Conservation (phyloP, 768 basidiomycete genomes). For the Lentinula sp. region DNA sequence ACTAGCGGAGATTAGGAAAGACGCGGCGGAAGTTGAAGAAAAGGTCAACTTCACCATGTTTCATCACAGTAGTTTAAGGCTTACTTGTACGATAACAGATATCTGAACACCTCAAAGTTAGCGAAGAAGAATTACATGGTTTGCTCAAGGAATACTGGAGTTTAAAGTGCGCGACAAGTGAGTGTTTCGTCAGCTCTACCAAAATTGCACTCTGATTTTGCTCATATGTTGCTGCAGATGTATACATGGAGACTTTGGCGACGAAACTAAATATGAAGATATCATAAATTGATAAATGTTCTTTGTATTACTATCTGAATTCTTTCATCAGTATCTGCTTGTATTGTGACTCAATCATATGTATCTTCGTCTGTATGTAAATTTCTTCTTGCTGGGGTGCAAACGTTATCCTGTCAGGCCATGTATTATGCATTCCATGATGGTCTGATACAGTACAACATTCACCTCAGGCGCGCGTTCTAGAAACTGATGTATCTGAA, state of each 20-base stretch:
- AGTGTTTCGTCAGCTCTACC: constrained; percentile 5
- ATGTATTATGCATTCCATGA: background rate
- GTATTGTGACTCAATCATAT: background rate
- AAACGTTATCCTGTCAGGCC: background rate
- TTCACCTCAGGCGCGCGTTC: constrained; percentile 1
- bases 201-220: background rate
- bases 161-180: constrained; percentile 72
- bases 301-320: background rate
- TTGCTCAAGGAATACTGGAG: constrained; percentile 82
- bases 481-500: constrained; percentile 23
- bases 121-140: constrained; percentile 75
- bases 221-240: constrained; percentile 36
- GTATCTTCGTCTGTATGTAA: background rate
- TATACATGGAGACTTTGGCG: constrained; percentile 83
- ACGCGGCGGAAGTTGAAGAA: constrained; percentile 62
- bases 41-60: constrained; percentile 37
- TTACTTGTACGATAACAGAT: constrained; percentile 38
- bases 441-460: background rate
- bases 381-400: too few relatives aligned
- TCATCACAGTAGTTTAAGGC: too few relatives aligned
- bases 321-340: too few relatives aligned
- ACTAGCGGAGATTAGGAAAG: constrained; percentile 66
- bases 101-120: constrained; percentile 66
- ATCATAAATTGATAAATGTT: background rate
- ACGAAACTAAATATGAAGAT: constrained; percentile 69